Conservation (phyloP, 768 basidiomycete genomes). For the Tricholoma saponaceum region DNA sequence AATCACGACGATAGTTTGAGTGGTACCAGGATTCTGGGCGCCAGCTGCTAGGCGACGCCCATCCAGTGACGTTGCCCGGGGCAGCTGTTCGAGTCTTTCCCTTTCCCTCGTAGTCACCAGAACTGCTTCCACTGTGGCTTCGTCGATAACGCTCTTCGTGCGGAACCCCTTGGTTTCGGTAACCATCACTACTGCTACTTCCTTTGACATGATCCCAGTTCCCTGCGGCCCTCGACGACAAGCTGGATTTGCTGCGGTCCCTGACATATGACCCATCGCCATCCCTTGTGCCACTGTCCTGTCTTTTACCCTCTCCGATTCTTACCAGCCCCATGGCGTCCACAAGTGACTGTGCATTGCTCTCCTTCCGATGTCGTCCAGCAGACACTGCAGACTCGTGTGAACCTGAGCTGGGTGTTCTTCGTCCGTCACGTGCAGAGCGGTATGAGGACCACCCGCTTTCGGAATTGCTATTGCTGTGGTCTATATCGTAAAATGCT, state of each 20-base stretch:
- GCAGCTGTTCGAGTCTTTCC: not conserved
- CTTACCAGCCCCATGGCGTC: slow-evolving; percentile 6
- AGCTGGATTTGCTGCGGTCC: not conserved
- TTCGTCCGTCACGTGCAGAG: slow-evolving; percentile 1
- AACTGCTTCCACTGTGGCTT: not conserved
- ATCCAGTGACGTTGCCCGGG: not conserved
- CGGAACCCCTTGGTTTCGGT: not conserved
- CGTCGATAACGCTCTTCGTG: not conserved
- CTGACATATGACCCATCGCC: not conserved
- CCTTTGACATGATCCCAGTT: not conserved
- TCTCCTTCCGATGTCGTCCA: slow-evolving; percentile 2
- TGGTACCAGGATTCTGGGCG: not conserved
- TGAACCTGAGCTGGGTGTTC: not conserved
- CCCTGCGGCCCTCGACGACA: not conserved
- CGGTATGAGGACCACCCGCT: not conserved
- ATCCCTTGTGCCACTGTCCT: not conserved
- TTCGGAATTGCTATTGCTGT: not conserved
- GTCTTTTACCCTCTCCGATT: not conserved
- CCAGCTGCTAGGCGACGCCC: not conserved
- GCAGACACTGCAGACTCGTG: not conserved
- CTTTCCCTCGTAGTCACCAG: not conserved
- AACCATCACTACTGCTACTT: not conserved
- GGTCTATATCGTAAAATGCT: slow-evolving; percentile 15
- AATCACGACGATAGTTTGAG: not conserved
- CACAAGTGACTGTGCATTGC: not conserved